A percentile compares a stretch with the other conserved stretches of the same genome.
Evolutionary conservation across 1,284 basidiomycete genomes (phyloP).

Genomic region (Sanghuangporus weigelae): DNA sequence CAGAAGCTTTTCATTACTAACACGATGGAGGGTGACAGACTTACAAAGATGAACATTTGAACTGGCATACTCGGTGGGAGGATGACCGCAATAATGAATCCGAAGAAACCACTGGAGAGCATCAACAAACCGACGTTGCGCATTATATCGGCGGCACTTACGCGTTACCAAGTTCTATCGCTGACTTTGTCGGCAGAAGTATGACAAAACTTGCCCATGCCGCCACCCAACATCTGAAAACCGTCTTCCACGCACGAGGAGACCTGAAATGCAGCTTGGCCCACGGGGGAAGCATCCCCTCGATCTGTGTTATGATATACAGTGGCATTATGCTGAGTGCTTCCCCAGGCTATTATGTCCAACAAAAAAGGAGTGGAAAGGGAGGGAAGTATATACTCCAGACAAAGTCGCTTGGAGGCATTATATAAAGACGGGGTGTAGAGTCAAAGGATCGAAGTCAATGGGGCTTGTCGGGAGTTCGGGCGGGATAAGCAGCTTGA

Average conservation of each 20-base stretch:
- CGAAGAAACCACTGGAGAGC: constrained; percentile 30
- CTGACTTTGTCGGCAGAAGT: constrained; percentile 22
- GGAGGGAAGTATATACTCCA: neutral
- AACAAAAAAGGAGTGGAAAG: too few species aligned
- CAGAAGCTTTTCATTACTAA: neutral
- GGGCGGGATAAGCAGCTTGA: neutral
- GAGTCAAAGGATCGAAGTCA: neutral
- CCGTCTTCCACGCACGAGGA: constrained; percentile 20
- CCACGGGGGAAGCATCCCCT: neutral
- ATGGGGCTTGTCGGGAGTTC: neutral
- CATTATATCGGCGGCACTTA: constrained; percentile 14
- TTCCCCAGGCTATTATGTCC: too few species aligned
- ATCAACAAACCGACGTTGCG: neutral
- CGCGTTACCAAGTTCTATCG: constrained; percentile 25
- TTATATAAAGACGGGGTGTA: neutral
- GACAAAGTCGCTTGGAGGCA: neutral
- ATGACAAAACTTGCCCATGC: constrained; percentile 25
- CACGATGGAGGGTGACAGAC: neutral
- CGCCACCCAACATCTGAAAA: constrained; percentile 25
- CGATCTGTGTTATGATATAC: neutral
- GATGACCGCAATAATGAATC: constrained; percentile 29
- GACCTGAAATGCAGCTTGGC: neutral
- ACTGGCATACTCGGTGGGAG: constrained; percentile 32
- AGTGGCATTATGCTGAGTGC: neutral
- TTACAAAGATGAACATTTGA: constrained; percentile 33